Evolutionary conservation across 2,329 filamentous ascomycete species (phyloP), one percentile per base, ranked within the genome.

Genomic region (Cladosporium sphaerospermum): DNA sequence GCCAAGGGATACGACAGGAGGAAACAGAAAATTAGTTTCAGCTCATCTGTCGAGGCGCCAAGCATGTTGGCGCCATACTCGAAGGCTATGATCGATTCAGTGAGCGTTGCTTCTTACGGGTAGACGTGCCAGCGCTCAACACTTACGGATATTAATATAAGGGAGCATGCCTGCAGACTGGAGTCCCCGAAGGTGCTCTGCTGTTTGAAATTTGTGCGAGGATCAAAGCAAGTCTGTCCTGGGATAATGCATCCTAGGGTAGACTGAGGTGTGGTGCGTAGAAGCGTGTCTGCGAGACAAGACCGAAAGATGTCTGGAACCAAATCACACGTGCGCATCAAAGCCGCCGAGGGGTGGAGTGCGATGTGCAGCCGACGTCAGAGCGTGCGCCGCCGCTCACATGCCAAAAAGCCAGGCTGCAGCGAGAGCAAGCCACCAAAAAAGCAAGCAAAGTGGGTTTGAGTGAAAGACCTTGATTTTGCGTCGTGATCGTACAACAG

Each of bases 1-100:
- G 93, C 89, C 52, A 99, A 79, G 2, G 93, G 93, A 67, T 95
- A 99, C 9, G 93, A 97, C 37, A 96, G 71, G 45, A 99, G 78
- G 70, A 97, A 95, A 6, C 88, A 89, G 67, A 84, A 85, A 63
- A 96, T 86, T 62, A 97, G 86, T 71, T 99, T 99, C 62, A 99
- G 69, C 65, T 87, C 83, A 69, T 87, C 84, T 55, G 79, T 68
- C 16, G 83, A 84, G 45, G 83, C 80, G 40, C 84, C 84, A 31
- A 84, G 74, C 19, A 76, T 68, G 55, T 70, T 71, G 46, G 78
- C 76, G 52, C 78, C 73, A 69, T 82, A 81, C 54, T 75, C 71
- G 62, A 87, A 88, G 49, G 83, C 83, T 86, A 57, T 54, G 48
- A 42, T 32, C 8, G 28, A 45, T 62, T 55, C 23, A 59, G 54